Evolutionary conservation across 805 yeast species (phyloP), one percentile per base, ranked within the genome.

Genomic region (Kregervanrija delftensis): DNA sequence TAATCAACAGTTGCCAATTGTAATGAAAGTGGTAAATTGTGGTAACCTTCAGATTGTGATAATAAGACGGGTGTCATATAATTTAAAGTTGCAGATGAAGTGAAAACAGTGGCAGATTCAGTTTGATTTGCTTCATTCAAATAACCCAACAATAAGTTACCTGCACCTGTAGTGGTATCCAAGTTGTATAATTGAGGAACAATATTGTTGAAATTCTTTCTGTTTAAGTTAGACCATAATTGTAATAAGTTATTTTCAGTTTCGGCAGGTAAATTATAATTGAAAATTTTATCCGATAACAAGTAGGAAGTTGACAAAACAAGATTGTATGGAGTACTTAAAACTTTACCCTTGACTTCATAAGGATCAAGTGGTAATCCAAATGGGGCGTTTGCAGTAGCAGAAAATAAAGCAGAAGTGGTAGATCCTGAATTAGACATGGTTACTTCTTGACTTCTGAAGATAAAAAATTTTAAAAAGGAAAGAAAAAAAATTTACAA

Each of bases 91-190:
- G 88, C 81, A 49, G 78, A 77, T 30, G 87, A 76, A 36, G 90
- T 82, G 39, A 82, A 72, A 34, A 90, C 42, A 49, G 81, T 70
- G 11, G 51, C 47, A 10, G 65, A 55, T 33, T 53, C 45, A 11
- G 54, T 51, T 30, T 52, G 51, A 1, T 46, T 39, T 17, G 55
- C 43, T 36, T 60, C 56, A 39, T 55, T 55, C 47, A 77, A 63
- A 65, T 81, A 90, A 34, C 96, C 97, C 41, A 86, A 68, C 39
- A 91, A 73, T 28, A 86, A 76, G 49, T 79, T 74, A 39, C 91
- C 86, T 31, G 96, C 93, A 55, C 96, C 97, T 2, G 83, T 69
- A 61, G 96, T 79, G 45, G 86, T 76, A 58, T 89, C 88, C 46
- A 83, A 63, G 50, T 74, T 67, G 58, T 78, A 70, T 53, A 83